Conservation (phyloP, 202 grass and related monocot species). For the Brachypodium distachyon region DNA sequence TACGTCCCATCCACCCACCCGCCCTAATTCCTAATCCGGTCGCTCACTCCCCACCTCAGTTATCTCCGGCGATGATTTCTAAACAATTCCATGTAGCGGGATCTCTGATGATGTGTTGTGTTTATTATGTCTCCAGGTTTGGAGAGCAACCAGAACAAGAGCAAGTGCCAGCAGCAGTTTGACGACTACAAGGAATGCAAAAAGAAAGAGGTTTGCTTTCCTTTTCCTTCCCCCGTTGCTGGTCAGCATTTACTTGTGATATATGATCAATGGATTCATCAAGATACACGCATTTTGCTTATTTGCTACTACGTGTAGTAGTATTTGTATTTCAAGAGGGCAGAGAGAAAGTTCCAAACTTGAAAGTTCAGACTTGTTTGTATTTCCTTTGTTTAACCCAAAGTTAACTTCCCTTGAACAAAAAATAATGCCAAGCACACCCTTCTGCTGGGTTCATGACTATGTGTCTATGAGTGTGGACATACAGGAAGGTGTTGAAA, state of each 20-base stretch:
- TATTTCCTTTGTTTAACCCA: no score
- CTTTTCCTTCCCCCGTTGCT: background rate
- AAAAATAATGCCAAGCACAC: background rate
- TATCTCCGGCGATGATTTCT: background rate
- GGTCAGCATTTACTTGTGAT: background rate
- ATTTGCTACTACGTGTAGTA: background rate
- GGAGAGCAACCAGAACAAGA: constrained; percentile 72
- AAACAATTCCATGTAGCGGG: background rate
- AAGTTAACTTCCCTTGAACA: no score
- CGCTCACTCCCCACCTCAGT: background rate
- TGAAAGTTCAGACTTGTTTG: background rate
- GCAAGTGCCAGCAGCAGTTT: constrained; percentile 82
- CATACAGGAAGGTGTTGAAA: background rate
- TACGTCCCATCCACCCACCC: background rate
- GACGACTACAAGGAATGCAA: constrained; percentile 97
- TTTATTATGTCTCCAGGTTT: constrained; percentile 37
- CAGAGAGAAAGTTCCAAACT: background rate
- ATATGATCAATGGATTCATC: background rate
- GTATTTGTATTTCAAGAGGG: background rate
- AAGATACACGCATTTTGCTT: background rate
- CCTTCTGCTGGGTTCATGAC: background rate
- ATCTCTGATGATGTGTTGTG: background rate
- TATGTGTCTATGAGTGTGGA: background rate
- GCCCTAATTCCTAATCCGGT: background rate
- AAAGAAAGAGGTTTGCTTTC: constrained; percentile 68